Evolutionary conservation across 2,329 filamentous ascomycete species (phyloP), one percentile per base, ranked within the genome.

Genomic region (Aureobasidium leucospermi): DNA sequence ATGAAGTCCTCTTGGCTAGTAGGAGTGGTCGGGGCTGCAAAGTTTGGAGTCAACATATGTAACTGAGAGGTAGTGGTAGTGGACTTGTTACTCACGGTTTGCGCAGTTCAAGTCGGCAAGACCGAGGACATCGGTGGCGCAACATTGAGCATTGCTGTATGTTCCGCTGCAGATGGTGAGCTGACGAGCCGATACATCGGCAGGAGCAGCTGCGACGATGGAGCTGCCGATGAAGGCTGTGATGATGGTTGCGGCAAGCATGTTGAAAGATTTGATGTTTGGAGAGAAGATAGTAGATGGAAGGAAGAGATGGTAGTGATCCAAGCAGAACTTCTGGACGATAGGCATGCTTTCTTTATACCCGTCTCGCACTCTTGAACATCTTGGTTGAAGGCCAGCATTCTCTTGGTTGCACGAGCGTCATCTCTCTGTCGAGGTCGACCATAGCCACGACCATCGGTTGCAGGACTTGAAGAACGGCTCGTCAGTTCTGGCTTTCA

Each of bases 71-170:
- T 3, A 23, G 23, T 23, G 23, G 8, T 5, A 29, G 15, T 6
- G 62, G 70, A 62, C 29, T 36, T 31, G 32, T 43, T 34, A 74
- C 80, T 65, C 74, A 83, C 82, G 81, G 60, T 73, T 68, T 16
- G 66, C 71, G 69, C 84, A 87, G 74, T 86, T 74, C 28, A 85
- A 73, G 68, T 82, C 74, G 3, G 78, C 81, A 60, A 85, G 63
- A 61, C 81, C 78, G 41, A 86, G 78, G 36, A 86, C 77, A 64
- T 86, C 81, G 28, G 82, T 84, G 13, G 83, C 80, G 68, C 84
- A 87, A 76, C 84, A 87, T 64, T 81, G 77, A 3, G 79, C 67
- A 34, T 65, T 74, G 64, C 67, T 65, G 48, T 36, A 58, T 51
- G 68, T 67, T 7, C 69, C 68, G 42, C 65, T 61, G 71, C 73